Evolutionary conservation across 129 eudicot genomes (phyloP), one percentile per base, ranked within the genome.

Genomic region (Helichrysum umbraculigerum): DNA sequence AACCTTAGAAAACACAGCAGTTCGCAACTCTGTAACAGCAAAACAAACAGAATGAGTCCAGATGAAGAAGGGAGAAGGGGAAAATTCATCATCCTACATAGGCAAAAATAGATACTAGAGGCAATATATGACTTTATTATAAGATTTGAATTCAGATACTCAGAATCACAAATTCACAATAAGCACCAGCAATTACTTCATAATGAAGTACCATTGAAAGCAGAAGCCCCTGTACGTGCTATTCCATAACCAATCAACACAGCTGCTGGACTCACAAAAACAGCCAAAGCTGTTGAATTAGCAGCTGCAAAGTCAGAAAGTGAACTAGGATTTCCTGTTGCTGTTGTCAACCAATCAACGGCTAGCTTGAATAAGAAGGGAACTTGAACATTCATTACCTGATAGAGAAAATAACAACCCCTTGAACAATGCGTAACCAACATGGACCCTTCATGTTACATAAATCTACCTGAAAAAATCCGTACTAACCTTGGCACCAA

Each of bases 361-460:
- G 98, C 98, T 65, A 91, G 93, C 84, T 94, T 94, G 70, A 94
- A 94, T 69, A 94, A 79, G 69, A 94, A 88, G 9, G 98, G 98
- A 78, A 94, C 98, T 85, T 88, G 96, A 79, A 94, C 98, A 89
- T 87, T 91, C 51, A 94, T 35, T 69, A 94, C 98, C 98, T 94
- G 74, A 54, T 51, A 64, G 34, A 82, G 14, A 71, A 34, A 28
- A 41, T 42, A 42, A 8, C 8, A 67, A 70, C 14, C 41, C 41
- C 28, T 71, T 81, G n/a, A 63, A 63, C 17, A 32, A 70, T 62
- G 41, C 73, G 16, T 37, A 28, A 76, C 73, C 22, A 51, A 34
- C 22, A 60, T 37, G 11, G 52, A 65, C 29, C 61, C 11, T 58
- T 70, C 25, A 35, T 37, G 62, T 10, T 21, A 47, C 44, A 54